Conservation (phyloP, 129 eudicot genomes). For the Arctium lappa region DNA sequence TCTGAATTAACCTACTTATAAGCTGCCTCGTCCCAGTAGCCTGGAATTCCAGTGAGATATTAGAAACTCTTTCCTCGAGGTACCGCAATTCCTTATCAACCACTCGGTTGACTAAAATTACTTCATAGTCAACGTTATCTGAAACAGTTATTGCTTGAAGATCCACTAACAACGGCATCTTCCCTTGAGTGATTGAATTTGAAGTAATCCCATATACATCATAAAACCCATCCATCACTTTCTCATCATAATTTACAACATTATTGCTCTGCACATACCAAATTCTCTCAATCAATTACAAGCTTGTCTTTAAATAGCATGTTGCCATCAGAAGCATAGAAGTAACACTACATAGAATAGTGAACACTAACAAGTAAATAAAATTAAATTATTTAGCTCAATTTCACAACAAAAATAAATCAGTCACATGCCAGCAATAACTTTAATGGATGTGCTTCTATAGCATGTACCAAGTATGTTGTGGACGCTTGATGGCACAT, state of each 20-base stretch:
- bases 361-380: constrained; percentile 6
- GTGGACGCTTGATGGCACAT: not conserved
- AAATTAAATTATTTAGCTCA: not conserved
- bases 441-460: not conserved
- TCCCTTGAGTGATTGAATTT: constrained; percentile 49
- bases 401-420: not conserved
- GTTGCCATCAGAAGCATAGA: constrained; percentile 22
- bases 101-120: constrained; percentile 64
- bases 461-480: not conserved
- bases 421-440: constrained; percentile 12
- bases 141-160: constrained; percentile 60
- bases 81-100: constrained; percentile 51
- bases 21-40: constrained; percentile 41
- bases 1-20: constrained; percentile 54
- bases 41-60: constrained; percentile 44
- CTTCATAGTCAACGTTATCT: constrained; percentile 65
- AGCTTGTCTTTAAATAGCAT: constrained; percentile 9
- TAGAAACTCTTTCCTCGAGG: constrained; percentile 63
- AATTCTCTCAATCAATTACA: constrained; percentile 21
- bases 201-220: constrained; percentile 73
- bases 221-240: constrained; percentile 82
- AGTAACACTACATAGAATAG: constrained; percentile 3
- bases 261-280: constrained; percentile 68
- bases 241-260: constrained; percentile 77
- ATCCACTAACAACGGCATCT: constrained; percentile 71